Base-by-base conservation (phyloP, 345 rosid species). In the Moringa oleifera region DNA sequence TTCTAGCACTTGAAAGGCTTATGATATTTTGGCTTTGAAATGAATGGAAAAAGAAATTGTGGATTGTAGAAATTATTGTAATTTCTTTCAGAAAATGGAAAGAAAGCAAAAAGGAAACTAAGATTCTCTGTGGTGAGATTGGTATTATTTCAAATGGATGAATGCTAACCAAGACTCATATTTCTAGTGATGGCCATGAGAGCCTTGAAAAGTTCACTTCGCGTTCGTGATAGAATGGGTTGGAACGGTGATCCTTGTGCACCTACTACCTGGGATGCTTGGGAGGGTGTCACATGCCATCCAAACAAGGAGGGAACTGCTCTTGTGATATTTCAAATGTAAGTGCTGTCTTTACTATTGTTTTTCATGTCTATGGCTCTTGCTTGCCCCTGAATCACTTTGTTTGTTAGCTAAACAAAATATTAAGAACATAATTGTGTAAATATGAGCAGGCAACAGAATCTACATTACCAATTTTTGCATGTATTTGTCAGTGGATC, bases 181-280 rank as follows among this genome's bases (percentile, higher is more conserved):
- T 66, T 55, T 70, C 77, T 71, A 95, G 99, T 71, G 73, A 59
- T 65, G 54, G 98, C 98, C 21, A 95, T 95, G 99, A 84, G 76
- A 73, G 90, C 95, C 7, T 76, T 95, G 82, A 91, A 95, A 74
- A 97, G 91, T 55, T 85, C 97, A 0, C 84, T 95, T 18, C 85
- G 79, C 19, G 80, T 95, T 69, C 99, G 97, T 13, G 94, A 72
- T 57, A 85, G 97, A 57, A 91, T 95, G 99, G 99, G 99, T 50
- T 95, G 99, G 99, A 91, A 87, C 69, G 99, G 99, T 55, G 98
- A 95, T 78, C 99, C 99, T 13, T 95, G 99, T 74, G 94, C 99
- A 68, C 99, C 99, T 53, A 89, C 91, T 22, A 83, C 65, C 57
- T 95, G 99, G 99, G 90, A 89, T 73, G 96, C 98, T 75, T 95